Conservation (phyloP, 73 alveolate species). For the Tetrahymena borealis region DNA sequence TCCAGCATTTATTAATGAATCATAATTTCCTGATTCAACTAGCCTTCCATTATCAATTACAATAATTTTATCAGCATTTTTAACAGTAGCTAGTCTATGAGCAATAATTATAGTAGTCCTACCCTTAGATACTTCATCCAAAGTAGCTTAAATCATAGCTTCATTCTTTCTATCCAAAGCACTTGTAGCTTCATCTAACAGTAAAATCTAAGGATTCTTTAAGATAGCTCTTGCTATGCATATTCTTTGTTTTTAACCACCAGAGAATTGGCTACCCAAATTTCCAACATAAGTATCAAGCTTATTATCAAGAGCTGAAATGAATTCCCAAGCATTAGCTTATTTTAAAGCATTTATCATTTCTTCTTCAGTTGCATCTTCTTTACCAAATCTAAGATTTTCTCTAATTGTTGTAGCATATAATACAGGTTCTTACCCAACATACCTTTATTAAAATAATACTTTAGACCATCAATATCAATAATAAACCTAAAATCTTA, state of each 20-base stretch:
- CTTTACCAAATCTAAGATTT: constrained; percentile 71
- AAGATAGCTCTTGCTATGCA: constrained; percentile 86
- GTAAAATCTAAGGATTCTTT: constrained; percentile 61
- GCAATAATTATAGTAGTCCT: constrained; percentile 65
- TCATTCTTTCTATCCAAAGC: constrained; percentile 68
- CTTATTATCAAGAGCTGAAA: constrained; percentile 25
- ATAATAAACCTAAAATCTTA: background rate
- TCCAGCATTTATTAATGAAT: constrained; percentile 46
- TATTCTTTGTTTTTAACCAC: constrained; percentile 79
- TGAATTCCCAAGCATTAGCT: constrained; percentile 57
- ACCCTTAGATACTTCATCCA: constrained; percentile 43
- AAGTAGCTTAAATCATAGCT: constrained; percentile 32
- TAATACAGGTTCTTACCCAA: constrained; percentile 72
- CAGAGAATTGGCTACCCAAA: constrained; percentile 72
- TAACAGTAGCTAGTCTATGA: constrained; percentile 65
- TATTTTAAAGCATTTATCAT: constrained; percentile 53
- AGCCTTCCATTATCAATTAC: constrained; percentile 63
- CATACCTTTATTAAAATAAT: constrained; percentile 7
- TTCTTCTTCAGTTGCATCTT: constrained; percentile 67
- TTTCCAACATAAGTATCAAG: constrained; percentile 66
- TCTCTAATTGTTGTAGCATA: constrained; percentile 72
- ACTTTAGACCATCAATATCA: background rate
- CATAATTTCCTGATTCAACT: constrained; percentile 61
- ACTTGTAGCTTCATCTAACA: constrained; percentile 65
- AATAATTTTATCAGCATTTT: constrained; percentile 62